phyloP scores from a whole-genome alignment of 208 protist genomes.

The Wallacemonas collosoma region DNA sequence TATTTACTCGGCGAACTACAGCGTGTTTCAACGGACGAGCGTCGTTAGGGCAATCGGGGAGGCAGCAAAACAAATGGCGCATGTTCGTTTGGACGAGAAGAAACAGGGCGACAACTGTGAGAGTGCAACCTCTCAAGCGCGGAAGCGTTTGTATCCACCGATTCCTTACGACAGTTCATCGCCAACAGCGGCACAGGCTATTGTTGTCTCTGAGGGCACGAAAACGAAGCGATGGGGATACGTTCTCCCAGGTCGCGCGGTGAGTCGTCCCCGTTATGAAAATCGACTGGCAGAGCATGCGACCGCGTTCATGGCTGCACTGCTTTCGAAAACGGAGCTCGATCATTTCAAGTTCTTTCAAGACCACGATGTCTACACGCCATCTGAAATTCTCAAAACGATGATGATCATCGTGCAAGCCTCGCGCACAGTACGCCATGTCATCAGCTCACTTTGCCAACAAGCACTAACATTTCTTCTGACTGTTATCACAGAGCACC shows the following conservation, averaged over 20 bases:
- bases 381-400: slow-evolving; percentile 48
- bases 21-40: slow-evolving; percentile 67
- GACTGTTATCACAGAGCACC: slow-evolving; percentile 29
- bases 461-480: slow-evolving; percentile 37
- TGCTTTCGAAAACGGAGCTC: slow-evolving; percentile 46
- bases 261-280: slow-evolving; percentile 17
- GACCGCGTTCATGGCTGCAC: slow-evolving; percentile 45
- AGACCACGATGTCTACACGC: slow-evolving; percentile 60
- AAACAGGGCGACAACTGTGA: not conserved
- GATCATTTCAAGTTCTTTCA: slow-evolving; percentile 77
- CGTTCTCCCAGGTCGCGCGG: slow-evolving; percentile 31
- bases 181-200: slow-evolving; percentile 13
- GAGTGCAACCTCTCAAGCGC: not conserved
- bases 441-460: slow-evolving; percentile 28
- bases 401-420: slow-evolving; percentile 35
- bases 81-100: slow-evolving; percentile 25
- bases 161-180: slow-evolving; percentile 26
- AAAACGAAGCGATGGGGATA: slow-evolving; percentile 69
- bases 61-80: slow-evolving; percentile 53
- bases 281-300: slow-evolving; percentile 56
- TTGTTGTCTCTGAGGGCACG: slow-evolving; percentile 56
- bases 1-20: slow-evolving; percentile 63
- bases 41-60: slow-evolving; percentile 61
- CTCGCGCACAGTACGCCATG: slow-evolving; percentile 24
- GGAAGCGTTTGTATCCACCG: slow-evolving; percentile 69